These are phyloP conservation scores for Polyporus tsugae DNA, from an alignment of 1,284 basidiomycete species.

Conservation along the genomic window DNA sequence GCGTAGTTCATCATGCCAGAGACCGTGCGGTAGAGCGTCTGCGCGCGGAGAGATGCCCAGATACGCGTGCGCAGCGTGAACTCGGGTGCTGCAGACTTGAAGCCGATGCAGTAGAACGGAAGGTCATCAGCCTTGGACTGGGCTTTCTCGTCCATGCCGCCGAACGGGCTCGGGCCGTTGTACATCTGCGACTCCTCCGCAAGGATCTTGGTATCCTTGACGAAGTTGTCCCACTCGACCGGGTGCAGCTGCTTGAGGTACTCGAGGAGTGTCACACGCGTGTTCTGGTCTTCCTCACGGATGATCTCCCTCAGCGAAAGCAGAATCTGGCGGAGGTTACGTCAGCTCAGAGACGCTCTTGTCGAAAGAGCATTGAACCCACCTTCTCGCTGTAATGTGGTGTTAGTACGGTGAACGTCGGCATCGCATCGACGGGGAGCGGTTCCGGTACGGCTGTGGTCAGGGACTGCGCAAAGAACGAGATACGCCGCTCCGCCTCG, in stretches of 20 bases:
- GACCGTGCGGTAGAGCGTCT: slow-evolving; percentile 98
- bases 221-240: slow-evolving; percentile 99
- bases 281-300: slow-evolving; percentile 94
- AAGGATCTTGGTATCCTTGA: slow-evolving; percentile 99
- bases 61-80: slow-evolving; percentile 99
- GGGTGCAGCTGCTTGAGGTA: slow-evolving; percentile 99
- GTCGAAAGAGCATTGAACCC: slow-evolving; percentile 1
- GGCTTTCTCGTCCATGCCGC: slow-evolving; percentile 86
- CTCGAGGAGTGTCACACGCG: slow-evolving; percentile 93
- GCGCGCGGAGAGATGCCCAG: slow-evolving; percentile 98
- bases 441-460: slow-evolving; percentile 91
- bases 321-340: slow-evolving; percentile 65
- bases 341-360: neutral
- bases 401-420: slow-evolving; percentile 94
- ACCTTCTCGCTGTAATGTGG: slow-evolving; percentile 98
- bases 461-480: slow-evolving; percentile 95
- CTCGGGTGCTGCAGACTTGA: slow-evolving; percentile 98
- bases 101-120: slow-evolving; percentile 99
- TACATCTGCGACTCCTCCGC: slow-evolving; percentile 95
- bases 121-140: slow-evolving; percentile 91
- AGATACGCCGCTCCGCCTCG: slow-evolving; percentile 94
- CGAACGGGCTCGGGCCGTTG: slow-evolving; percentile 82
- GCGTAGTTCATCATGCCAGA: slow-evolving; percentile 99
- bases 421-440: slow-evolving; percentile 94
- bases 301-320: slow-evolving; percentile 96